These are phyloP conservation scores for Carex cristatella DNA, from an alignment of 176 grass and related monocot species.

Conservation along the genomic window DNA sequence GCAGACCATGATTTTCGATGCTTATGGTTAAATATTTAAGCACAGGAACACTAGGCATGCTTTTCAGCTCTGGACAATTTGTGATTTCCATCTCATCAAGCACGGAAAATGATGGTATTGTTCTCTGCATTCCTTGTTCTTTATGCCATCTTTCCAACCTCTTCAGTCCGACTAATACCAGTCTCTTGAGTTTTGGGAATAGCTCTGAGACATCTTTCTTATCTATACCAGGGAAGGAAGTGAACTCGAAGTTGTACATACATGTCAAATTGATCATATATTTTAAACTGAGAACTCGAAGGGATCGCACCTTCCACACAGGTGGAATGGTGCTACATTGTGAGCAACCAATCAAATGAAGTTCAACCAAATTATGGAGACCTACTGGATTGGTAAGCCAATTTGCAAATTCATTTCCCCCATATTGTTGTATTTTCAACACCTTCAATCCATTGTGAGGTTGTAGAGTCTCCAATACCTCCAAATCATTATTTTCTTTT, in stretches of 20 bases:
- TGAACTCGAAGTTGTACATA: neutral
- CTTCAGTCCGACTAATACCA: neutral
- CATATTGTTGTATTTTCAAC: too few relatives aligned
- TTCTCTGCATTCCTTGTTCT: neutral
- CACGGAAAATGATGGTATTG: neutral
- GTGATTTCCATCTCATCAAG: neutral
- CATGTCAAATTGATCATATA: neutral
- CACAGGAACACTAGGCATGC: neutral
- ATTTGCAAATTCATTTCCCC: too few relatives aligned
- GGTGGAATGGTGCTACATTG: too few relatives aligned
- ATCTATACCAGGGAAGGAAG: neutral
- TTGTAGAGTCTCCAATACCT: too few relatives aligned
- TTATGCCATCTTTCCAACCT: neutral
- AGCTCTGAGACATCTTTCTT: neutral
- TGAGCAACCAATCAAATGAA: too few relatives aligned
- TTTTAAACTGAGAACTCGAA: neutral
- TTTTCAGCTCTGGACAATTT: neutral
- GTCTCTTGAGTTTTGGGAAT: neutral
- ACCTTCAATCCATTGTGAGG: too few relatives aligned
- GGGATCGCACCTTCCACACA: slow-evolving; percentile 16
- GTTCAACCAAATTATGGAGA: too few relatives aligned
- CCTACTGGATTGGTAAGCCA: too few relatives aligned
- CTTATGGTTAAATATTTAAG: neutral
- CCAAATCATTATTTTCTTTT: too few relatives aligned
- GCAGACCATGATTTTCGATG: neutral